phyloP scores from a whole-genome alignment of 2,329 filamentous ascomycete genomes.

The Chalara sp. region DNA sequence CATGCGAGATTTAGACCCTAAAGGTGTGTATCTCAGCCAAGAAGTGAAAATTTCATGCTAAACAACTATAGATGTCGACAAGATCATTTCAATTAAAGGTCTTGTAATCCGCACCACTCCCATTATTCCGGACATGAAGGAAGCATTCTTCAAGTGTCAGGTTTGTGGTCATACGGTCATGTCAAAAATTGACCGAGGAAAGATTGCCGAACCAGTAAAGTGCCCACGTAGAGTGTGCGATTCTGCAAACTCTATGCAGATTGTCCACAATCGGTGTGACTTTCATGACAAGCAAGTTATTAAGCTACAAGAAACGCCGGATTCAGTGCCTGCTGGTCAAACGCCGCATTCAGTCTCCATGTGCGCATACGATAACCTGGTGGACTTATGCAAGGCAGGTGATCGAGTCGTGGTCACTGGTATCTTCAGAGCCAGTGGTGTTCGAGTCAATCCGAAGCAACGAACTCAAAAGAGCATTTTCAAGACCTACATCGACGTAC shows the following conservation, averaged over 20 bases:
- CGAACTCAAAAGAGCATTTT: conserved; percentile 90
- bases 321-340: conserved; percentile 89
- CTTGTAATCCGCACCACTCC: conserved; percentile 93
- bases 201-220: conserved; percentile 87
- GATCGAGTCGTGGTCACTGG: conserved; percentile 93
- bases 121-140: conserved; percentile 98
- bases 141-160: conserved; percentile 94
- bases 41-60: conserved; percentile 12
- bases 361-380: conserved; percentile 92
- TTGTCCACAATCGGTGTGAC: conserved; percentile 88
- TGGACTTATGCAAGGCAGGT: conserved; percentile 96
- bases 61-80: conserved; percentile 71
- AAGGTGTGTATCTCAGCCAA: conserved; percentile 40
- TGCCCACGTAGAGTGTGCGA: conserved; percentile 79
- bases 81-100: conserved; percentile 89
- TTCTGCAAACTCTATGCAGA: conserved; percentile 93
- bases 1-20: conserved; percentile 87
- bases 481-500: conserved; percentile 94
- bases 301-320: conserved; percentile 95
- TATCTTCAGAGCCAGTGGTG: conserved; percentile 91
- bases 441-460: conserved; percentile 89
- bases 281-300: conserved; percentile 99
- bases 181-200: conserved; percentile 88
- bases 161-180: conserved; percentile 87
- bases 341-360: conserved; percentile 96